Conservation (phyloP, 768 basidiomycete species). For the Amanita molliuscula region DNA sequence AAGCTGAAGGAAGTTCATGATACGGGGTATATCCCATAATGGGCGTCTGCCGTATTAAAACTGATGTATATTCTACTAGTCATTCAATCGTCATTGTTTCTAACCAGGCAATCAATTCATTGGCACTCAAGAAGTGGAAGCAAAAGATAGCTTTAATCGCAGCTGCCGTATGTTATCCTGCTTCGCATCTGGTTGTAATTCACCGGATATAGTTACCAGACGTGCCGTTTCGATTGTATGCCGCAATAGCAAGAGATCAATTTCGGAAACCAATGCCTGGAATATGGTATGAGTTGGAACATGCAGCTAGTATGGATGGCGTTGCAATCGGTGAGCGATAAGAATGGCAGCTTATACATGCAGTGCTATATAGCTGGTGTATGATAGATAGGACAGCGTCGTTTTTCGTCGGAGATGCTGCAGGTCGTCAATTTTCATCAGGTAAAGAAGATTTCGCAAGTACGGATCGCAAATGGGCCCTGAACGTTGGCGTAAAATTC, state of each 20-base stretch:
- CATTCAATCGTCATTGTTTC: conserved; percentile 69
- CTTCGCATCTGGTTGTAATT: not conserved
- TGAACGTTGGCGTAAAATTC: conserved; percentile 66
- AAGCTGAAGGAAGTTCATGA: conserved; percentile 51
- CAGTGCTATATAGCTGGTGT: not conserved
- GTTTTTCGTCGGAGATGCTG: conserved; percentile 87
- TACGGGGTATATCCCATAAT: conserved; percentile 40
- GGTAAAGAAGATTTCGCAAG: conserved; percentile 56
- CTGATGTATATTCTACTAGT: conserved; percentile 14
- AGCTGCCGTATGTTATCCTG: conserved; percentile 32
- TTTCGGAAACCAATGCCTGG: conserved; percentile 84
- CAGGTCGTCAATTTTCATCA: conserved; percentile 43
- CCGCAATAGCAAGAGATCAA: conserved; percentile 63
- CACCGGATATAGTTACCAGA: conserved; percentile 42
- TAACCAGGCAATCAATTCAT: conserved; percentile 58
- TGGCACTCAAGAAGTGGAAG: conserved; percentile 55
- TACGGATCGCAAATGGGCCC: conserved; percentile 80
- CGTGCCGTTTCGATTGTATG: conserved; percentile 71
- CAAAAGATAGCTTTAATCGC: conserved; percentile 66
- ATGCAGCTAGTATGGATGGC: conserved; percentile 45
- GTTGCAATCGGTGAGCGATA: conserved; percentile 49
- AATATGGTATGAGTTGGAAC: conserved; percentile 71
- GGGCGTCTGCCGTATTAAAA: not conserved
- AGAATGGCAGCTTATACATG: not conserved
- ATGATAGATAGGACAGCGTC: conserved; percentile 49